Conservation (phyloP, 768 basidiomycete species). For the Hypsizygus marmoreus region DNA sequence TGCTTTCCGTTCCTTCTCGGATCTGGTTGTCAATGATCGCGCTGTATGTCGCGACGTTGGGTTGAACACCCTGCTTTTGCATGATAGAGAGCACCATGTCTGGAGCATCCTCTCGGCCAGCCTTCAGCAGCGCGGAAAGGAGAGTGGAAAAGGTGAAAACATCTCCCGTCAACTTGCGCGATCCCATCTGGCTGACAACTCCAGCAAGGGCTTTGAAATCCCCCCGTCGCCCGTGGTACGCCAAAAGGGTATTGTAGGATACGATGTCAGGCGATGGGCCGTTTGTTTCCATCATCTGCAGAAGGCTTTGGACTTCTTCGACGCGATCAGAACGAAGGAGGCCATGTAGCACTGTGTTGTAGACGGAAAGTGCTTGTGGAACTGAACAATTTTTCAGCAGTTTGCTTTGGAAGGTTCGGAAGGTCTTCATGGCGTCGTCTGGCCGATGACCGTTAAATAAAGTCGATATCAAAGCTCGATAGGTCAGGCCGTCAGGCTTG, state of each 20-base stretch:
- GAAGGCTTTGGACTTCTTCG: slow-evolving; percentile 40
- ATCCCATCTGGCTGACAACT: slow-evolving; percentile 58
- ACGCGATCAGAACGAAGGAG: slow-evolving; percentile 51
- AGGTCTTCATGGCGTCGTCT: slow-evolving; percentile 51
- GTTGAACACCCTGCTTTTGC: slow-evolving; percentile 69
- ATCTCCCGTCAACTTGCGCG: slow-evolving; percentile 64
- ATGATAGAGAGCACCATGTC: slow-evolving; percentile 69
- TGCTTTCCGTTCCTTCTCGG: slow-evolving; percentile 50
- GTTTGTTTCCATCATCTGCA: slow-evolving; percentile 42
- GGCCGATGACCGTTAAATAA: slow-evolving; percentile 54
- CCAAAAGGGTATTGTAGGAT: slow-evolving; percentile 81
- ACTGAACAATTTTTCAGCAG: slow-evolving; percentile 22
- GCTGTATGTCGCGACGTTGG: slow-evolving; percentile 77
- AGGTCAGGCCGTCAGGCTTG: slow-evolving; percentile 61
- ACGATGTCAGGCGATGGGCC: slow-evolving; percentile 72
- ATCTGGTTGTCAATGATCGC: slow-evolving; percentile 80
- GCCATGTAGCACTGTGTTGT: slow-evolving; percentile 77
- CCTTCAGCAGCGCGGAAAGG: slow-evolving; percentile 73
- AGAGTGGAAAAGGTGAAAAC: slow-evolving; percentile 87
- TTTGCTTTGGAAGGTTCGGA: slow-evolving; percentile 51
- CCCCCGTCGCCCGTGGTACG: slow-evolving; percentile 60
- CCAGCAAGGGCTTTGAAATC: slow-evolving; percentile 64
- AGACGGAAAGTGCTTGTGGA: slow-evolving; percentile 43
- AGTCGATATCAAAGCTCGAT: slow-evolving; percentile 69
- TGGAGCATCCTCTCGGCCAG: slow-evolving; percentile 66